Conservation (phyloP, 495 filamentous ascomycete species). For the Neurospora sp. region DNA sequence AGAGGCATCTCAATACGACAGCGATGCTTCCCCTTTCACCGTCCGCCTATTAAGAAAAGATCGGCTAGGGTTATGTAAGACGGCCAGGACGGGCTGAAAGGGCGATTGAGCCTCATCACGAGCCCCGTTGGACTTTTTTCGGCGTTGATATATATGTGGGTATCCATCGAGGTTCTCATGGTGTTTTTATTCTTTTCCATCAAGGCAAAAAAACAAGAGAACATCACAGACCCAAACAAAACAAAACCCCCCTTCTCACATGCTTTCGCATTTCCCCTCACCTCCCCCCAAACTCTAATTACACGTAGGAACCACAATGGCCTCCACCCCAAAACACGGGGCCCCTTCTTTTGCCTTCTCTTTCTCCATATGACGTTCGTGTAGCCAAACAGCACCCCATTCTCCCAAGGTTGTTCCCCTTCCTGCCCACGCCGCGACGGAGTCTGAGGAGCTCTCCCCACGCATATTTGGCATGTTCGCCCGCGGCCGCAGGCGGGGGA, state of each 20-base stretch:
- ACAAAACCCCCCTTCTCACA: background rate
- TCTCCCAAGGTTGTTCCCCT: background rate
- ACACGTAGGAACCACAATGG: background rate
- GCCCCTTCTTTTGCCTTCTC: background rate
- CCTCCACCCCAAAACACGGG: background rate
- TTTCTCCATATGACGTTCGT: background rate
- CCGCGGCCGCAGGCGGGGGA: background rate
- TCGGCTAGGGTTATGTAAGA: background rate
- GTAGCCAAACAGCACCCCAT: background rate
- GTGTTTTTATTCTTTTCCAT: background rate
- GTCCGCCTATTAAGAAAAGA: background rate
- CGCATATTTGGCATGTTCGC: background rate
- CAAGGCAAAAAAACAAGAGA: background rate
- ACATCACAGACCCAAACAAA: background rate
- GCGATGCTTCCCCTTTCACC: background rate
- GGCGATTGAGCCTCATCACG: background rate
- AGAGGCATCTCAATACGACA: background rate
- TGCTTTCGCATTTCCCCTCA: background rate
- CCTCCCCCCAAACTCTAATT: background rate
- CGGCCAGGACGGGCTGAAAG: background rate
- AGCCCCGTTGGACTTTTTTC: background rate
- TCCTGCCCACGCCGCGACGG: background rate
- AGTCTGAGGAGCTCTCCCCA: background rate
- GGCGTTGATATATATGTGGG: background rate
- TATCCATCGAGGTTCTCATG: background rate